These are phyloP conservation scores for Podaxis sp. DNA, from an alignment of 768 basidiomycete genomes.

Conservation along the genomic window DNA sequence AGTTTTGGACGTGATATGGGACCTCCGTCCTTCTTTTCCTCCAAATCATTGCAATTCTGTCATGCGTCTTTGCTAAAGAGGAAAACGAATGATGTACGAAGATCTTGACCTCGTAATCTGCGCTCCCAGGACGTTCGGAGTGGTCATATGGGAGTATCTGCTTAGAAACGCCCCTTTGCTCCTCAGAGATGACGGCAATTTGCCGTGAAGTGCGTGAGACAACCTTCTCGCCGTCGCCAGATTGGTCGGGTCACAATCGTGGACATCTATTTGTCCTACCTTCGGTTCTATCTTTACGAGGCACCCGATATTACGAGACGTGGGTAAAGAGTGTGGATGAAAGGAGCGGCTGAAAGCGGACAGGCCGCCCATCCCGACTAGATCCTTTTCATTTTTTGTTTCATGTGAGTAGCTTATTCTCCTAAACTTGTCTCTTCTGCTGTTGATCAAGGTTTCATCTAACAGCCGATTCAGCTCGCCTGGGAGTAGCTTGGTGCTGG, in stretches of 20 bases:
- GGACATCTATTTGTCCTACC: not conserved
- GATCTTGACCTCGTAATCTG: constrained; percentile 11
- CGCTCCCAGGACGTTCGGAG: not conserved
- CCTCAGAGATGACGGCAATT: not conserved
- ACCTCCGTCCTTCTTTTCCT: not conserved
- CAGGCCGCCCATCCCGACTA: not conserved
- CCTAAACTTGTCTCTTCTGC: not conserved
- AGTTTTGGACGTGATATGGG: constrained; percentile 1
- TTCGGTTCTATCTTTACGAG: not conserved
- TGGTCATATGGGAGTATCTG: constrained; percentile 9
- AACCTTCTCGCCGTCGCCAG: not conserved
- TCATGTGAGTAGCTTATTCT: not conserved
- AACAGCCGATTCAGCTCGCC: not conserved
- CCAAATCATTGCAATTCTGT: not conserved
- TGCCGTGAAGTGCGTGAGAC: constrained; percentile 14
- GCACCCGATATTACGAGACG: not conserved
- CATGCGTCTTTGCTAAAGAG: constrained; percentile 4
- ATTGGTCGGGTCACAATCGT: not conserved
- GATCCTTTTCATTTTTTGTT: constrained; percentile 1
- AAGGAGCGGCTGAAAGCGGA: not conserved
- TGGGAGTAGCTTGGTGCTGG: not conserved
- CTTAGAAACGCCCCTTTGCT: constrained; percentile 2
- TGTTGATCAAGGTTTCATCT: not conserved
- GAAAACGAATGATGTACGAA: constrained; percentile 5
- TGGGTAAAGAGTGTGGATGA: not conserved